A percentile compares a stretch with the other conserved stretches of the same genome.
Evolutionary conservation across 768 basidiomycete genomes (phyloP).

Genomic region (Macrolepiota albuminosa): DNA sequence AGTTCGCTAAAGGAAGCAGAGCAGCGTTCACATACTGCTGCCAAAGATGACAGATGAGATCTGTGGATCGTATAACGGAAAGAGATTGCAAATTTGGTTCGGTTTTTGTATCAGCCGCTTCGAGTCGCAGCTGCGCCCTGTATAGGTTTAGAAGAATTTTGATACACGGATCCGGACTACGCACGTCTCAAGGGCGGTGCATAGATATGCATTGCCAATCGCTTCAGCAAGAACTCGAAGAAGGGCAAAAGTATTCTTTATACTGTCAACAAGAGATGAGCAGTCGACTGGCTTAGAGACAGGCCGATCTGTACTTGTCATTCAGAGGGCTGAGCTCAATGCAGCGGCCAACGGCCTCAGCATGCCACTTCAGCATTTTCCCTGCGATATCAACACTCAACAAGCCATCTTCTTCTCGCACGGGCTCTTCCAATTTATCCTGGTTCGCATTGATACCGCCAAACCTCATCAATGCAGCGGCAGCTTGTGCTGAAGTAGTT

Average conservation of each 20-base stretch:
- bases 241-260: conserved; percentile 84
- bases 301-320: conserved; percentile 66
- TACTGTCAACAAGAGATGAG: conserved; percentile 36
- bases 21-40: conserved; percentile 94
- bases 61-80: conserved; percentile 60
- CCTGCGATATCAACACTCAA: conserved; percentile 76
- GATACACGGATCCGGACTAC: conserved; percentile 20
- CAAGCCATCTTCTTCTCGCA: conserved; percentile 78
- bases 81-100: conserved; percentile 79
- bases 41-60: conserved; percentile 94
- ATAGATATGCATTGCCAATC: conserved; percentile 79
- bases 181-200: conserved; percentile 89
- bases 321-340: conserved; percentile 79
- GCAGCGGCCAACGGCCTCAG: conserved; percentile 92
- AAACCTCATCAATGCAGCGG: conserved; percentile 85
- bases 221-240: conserved; percentile 84
- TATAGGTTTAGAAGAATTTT: conserved; percentile 6
- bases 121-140: conserved; percentile 70
- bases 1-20: conserved; percentile 78
- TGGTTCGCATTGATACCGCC: conserved; percentile 65
- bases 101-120: conserved; percentile 65
- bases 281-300: background rate
- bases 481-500: conserved; percentile 77
- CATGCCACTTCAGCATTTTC: conserved; percentile 95
- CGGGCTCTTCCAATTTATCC: conserved; percentile 63